A percentile compares a stretch with the other conserved stretches of the same genome.
Evolutionary conservation across 2,329 filamentous ascomycete genomes (phyloP).

Genomic region (Clonostachys rhizophaga): DNA sequence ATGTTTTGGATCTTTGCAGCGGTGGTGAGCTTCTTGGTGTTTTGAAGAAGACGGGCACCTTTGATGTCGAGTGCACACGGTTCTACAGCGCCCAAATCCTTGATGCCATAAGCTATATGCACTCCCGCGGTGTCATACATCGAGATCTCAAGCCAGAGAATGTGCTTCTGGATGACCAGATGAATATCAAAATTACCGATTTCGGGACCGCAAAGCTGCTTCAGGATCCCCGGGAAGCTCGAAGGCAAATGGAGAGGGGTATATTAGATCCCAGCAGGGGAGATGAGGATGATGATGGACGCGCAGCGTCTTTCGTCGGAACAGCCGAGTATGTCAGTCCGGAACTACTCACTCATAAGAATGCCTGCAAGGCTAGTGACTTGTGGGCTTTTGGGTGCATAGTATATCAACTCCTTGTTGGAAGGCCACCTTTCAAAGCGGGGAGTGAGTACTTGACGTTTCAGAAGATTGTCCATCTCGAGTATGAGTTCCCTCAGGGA

Average conservation of each 20-base stretch:
- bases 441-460: constrained; percentile 96
- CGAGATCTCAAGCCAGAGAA: constrained; percentile 97
- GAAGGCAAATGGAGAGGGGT: constrained; percentile 32
- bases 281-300: constrained; percentile 54
- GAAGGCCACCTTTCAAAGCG: constrained; percentile 94
- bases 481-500: constrained; percentile 87
- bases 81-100: constrained; percentile 97
- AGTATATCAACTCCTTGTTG: constrained; percentile 90
- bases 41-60: constrained; percentile 89
- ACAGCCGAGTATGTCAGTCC: constrained; percentile 98
- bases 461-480: constrained; percentile 92
- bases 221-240: constrained; percentile 24
- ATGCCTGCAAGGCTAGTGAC: constrained; percentile 95
- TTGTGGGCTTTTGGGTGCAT: constrained; percentile 99
- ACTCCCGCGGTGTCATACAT: constrained; percentile 91
- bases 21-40: constrained; percentile 90
- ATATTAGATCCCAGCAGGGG: constrained; percentile 25
- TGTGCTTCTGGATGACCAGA: constrained; percentile 87
- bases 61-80: constrained; percentile 88
- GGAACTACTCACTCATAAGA: constrained; percentile 94
- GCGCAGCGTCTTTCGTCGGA: constrained; percentile 92
- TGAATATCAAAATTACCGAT: constrained; percentile 98
- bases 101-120: constrained; percentile 97
- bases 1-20: constrained; percentile 89
- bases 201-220: constrained; percentile 98